Conservation (phyloP, 352 stramenopile species). For the Albugo laibachii region DNA sequence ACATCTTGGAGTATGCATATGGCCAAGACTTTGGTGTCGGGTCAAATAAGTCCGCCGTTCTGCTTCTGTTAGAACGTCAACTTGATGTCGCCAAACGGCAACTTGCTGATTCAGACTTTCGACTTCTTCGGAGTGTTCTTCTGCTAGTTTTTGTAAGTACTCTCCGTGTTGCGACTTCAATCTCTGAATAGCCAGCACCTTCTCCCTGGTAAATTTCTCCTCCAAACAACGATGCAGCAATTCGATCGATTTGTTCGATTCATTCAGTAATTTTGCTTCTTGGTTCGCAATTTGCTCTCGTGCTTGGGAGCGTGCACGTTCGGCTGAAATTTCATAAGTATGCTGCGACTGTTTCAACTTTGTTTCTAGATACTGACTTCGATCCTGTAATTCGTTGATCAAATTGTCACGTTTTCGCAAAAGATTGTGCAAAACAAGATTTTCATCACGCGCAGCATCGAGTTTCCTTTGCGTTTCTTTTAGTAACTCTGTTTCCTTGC, state of each 20-base stretch:
- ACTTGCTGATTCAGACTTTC: slow-evolving; percentile 67
- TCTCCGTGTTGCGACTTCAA: slow-evolving; percentile 44
- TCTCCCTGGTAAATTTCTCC: not conserved
- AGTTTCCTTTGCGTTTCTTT: not conserved
- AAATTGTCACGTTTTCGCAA: too few species aligned
- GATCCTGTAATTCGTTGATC: too few species aligned
- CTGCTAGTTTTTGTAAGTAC: slow-evolving; percentile 55
- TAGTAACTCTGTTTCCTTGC: not conserved
- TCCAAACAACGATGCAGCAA: slow-evolving; percentile 24
- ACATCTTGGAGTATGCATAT: too few species aligned
- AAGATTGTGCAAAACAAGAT: too few species aligned
- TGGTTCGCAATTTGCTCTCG: slow-evolving; percentile 30
- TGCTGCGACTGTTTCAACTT: slow-evolving; percentile 14
- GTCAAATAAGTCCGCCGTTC: slow-evolving; percentile 53
- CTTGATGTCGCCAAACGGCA: slow-evolving; percentile 62
- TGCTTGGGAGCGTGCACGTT: slow-evolving; percentile 22
- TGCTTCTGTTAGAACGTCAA: slow-evolving; percentile 63
- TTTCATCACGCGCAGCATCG: too few species aligned
- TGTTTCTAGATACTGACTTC: slow-evolving; percentile 6
- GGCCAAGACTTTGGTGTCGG: too few species aligned
- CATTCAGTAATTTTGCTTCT: slow-evolving; percentile 42
- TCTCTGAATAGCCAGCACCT: slow-evolving; percentile 21
- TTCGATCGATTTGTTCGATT: slow-evolving; percentile 62
- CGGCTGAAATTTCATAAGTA: slow-evolving; percentile 22
- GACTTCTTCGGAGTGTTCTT: slow-evolving; percentile 66